phyloP scores from a whole-genome alignment of 768 basidiomycete species.

The Boletus barrowsii region DNA sequence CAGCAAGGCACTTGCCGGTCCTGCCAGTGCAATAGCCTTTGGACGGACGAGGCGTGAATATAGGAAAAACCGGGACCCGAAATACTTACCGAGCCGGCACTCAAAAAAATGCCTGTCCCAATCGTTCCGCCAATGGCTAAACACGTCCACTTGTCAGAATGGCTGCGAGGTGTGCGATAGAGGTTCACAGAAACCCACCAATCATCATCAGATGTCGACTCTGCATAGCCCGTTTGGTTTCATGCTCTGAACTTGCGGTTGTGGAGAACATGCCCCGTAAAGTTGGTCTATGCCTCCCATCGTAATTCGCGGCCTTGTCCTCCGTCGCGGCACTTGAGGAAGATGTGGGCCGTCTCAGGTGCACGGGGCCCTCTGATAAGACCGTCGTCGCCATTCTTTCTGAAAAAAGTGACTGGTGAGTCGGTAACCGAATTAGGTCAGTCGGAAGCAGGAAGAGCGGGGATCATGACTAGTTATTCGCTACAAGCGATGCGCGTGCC shows the following conservation, averaged over 20 bases:
- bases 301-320: neutral
- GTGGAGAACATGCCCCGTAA: slow-evolving; percentile 8
- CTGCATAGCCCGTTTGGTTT: slow-evolving; percentile 39
- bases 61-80: neutral
- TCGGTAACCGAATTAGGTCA: neutral
- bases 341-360: neutral
- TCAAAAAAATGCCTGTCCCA: slow-evolving; percentile 60
- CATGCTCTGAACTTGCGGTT: slow-evolving; percentile 12
- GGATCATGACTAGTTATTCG: slow-evolving; percentile 1
- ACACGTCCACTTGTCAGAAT: neutral
- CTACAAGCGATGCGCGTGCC: neutral
- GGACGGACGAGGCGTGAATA: neutral
- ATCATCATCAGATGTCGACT: slow-evolving; percentile 44
- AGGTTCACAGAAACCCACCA: slow-evolving; percentile 21
- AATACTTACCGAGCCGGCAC: slow-evolving; percentile 48
- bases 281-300: slow-evolving; percentile 1
- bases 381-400: neutral
- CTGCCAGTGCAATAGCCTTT: slow-evolving; percentile 53
- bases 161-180: neutral
- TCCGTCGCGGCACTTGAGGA: neutral
- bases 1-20: slow-evolving; percentile 59
- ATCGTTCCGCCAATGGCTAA: slow-evolving; percentile 56
- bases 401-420: neutral
- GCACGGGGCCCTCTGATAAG: neutral
- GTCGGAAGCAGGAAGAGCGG: neutral